Conservation (phyloP, 2,329 filamentous ascomycete genomes). For the Elsinoe perseae region DNA sequence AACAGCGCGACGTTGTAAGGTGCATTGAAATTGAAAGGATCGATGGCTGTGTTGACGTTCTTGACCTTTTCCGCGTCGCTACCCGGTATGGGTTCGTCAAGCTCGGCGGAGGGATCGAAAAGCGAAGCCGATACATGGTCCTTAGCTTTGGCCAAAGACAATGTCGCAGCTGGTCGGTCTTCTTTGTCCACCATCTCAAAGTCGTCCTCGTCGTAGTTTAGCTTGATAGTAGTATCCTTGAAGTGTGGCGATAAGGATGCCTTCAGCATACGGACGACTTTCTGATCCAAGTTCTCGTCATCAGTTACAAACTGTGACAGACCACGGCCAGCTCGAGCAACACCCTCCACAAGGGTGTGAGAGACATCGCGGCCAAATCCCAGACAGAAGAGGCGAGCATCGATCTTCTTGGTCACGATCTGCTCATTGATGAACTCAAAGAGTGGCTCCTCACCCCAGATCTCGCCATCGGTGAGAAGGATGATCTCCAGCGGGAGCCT, state of each 20-base stretch:
- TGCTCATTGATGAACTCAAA: conserved; percentile 43
- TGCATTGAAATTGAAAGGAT: conserved; percentile 58
- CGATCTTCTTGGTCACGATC: conserved; percentile 33
- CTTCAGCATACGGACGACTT: conserved; percentile 67
- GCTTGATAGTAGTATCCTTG: conserved; percentile 54
- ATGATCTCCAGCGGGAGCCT: conserved; percentile 47
- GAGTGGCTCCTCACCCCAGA: conserved; percentile 42
- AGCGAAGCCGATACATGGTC: conserved; percentile 47
- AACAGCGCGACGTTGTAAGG: conserved; percentile 56
- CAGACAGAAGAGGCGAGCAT: conserved; percentile 49
- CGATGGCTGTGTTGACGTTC: conserved; percentile 46
- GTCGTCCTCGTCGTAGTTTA: conserved; percentile 53
- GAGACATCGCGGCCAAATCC: conserved; percentile 51
- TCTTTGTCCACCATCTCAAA: conserved; percentile 55
- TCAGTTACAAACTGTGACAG: conserved; percentile 54
- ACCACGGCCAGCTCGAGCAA: conserved; percentile 51
- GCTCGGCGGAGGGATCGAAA: conserved; percentile 46
- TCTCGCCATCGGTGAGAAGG: conserved; percentile 50
- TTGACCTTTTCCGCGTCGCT: conserved; percentile 38
- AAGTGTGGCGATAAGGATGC: conserved; percentile 60
- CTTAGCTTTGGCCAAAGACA: neutral
- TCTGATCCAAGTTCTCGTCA: conserved; percentile 59
- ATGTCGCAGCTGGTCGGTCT: neutral
- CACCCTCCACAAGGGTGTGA: conserved; percentile 50
- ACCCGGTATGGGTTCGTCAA: conserved; percentile 32